phyloP scores from a whole-genome alignment of 257 asterid genomes.

The Schizonepeta tenuifolia region DNA sequence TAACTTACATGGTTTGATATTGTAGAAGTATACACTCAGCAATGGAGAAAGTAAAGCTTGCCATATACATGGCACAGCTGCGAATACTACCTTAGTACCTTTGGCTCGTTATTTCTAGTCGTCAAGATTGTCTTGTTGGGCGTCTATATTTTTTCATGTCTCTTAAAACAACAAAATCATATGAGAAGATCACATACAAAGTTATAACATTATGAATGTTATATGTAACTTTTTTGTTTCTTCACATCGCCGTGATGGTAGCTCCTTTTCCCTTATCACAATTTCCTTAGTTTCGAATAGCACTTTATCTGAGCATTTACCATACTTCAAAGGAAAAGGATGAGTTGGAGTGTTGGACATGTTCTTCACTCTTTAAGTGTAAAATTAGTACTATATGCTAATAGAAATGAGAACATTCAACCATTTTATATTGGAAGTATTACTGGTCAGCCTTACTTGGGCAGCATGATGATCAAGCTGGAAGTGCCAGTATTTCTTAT shows the following conservation, averaged over 20 bases:
- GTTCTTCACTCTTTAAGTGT: conserved; percentile 16
- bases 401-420: neutral
- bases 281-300: neutral
- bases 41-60: neutral
- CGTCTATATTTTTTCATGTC: neutral
- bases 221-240: conserved; percentile 18
- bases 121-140: conserved; percentile 16
- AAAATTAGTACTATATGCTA: neutral
- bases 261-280: neutral
- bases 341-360: neutral
- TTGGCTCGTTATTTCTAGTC: neutral
- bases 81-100: conserved; percentile 4
- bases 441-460: too few relatives aligned
- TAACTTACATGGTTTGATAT: neutral
- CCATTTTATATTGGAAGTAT: neutral
- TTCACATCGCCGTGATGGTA: neutral
- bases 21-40: conserved; percentile 8
- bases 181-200: too few relatives aligned
- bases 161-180: neutral
- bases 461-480: too few relatives aligned
- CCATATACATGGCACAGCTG: neutral
- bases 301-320: neutral
- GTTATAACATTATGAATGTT: too few relatives aligned
- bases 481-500: neutral
- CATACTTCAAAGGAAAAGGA: too few relatives aligned